These are phyloP conservation scores for Trebouxia gelatinosa DNA, from an alignment of 163 green algal species.

Conservation along the genomic window DNA sequence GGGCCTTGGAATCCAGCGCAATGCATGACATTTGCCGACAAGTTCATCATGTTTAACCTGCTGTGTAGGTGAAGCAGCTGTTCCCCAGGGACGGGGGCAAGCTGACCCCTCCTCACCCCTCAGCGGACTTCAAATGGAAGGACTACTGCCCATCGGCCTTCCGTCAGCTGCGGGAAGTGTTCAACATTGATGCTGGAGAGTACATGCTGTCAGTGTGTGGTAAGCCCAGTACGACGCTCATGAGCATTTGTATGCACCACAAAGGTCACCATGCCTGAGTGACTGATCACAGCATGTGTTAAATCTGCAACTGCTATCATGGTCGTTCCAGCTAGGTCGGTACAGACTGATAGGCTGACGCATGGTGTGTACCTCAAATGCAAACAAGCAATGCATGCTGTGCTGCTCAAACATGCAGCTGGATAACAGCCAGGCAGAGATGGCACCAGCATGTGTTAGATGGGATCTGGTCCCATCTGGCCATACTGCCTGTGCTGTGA, in stretches of 20 bases:
- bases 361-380: no score
- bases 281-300: not conserved
- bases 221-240: no score
- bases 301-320: not conserved
- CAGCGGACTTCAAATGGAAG: constrained; percentile 90
- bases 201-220: constrained; percentile 92
- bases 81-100: constrained; percentile 65
- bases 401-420: no score
- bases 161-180: constrained; percentile 73
- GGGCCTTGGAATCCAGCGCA: no score
- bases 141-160: constrained; percentile 91
- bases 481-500: no score
- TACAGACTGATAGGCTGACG: no score
- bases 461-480: no score
- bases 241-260: no score
- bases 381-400: no score
- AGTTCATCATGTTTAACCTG: not conserved
- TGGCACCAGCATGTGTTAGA: no score
- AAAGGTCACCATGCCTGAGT: not conserved
- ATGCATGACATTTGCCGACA: not conserved
- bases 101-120: constrained; percentile 42
- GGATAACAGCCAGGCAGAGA: no score
- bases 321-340: no score
- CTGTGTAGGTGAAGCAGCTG: constrained; percentile 57
- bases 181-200: constrained; percentile 78